Conservation (phyloP, 2,329 filamentous ascomycete species). For the Podosphaera leucotricha region DNA sequence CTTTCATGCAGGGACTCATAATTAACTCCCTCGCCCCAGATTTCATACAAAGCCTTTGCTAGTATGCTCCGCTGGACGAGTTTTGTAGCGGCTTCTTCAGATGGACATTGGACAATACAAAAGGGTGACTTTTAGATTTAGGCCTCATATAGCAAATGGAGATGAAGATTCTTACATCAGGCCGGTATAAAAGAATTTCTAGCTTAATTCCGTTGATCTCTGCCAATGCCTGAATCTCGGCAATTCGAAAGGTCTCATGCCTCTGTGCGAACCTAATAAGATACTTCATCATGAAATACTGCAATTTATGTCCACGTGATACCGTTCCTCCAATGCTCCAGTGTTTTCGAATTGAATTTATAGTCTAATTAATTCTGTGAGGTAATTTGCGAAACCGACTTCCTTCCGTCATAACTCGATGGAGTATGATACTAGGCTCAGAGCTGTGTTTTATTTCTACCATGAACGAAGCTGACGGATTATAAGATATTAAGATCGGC, state of each 20-base stretch:
- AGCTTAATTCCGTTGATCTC: constrained; percentile 41
- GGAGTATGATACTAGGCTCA: too few relatives aligned
- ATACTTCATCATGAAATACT: constrained; percentile 35
- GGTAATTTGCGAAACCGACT: too few relatives aligned
- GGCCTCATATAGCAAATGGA: constrained; percentile 1
- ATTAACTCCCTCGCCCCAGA: constrained; percentile 55
- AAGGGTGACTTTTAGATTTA: constrained; percentile 47
- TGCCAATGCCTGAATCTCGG: constrained; percentile 66
- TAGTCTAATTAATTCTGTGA: too few relatives aligned
- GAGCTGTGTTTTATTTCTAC: too few relatives aligned
- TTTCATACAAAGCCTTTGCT: constrained; percentile 60
- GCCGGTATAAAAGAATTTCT: constrained; percentile 49
- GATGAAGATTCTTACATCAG: constrained; percentile 32
- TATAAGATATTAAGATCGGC: too few relatives aligned
- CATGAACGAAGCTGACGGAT: too few relatives aligned
- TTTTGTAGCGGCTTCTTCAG: constrained; percentile 35
- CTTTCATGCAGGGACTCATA: constrained; percentile 46
- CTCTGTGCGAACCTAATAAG: constrained; percentile 73
- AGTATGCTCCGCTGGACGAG: constrained; percentile 61
- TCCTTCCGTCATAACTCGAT: too few relatives aligned
- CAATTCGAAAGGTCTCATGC: constrained; percentile 73
- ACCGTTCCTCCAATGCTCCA: too few relatives aligned
- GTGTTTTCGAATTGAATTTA: too few relatives aligned
- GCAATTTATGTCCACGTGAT: not conserved
- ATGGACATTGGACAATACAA: constrained; percentile 49